A percentile compares a stretch with the other conserved stretches of the same genome.
These are phyloP conservation scores for Westerdykella ornata DNA, from an alignment of 2,329 filamentous ascomycete genomes.

Conservation along the genomic window DNA sequence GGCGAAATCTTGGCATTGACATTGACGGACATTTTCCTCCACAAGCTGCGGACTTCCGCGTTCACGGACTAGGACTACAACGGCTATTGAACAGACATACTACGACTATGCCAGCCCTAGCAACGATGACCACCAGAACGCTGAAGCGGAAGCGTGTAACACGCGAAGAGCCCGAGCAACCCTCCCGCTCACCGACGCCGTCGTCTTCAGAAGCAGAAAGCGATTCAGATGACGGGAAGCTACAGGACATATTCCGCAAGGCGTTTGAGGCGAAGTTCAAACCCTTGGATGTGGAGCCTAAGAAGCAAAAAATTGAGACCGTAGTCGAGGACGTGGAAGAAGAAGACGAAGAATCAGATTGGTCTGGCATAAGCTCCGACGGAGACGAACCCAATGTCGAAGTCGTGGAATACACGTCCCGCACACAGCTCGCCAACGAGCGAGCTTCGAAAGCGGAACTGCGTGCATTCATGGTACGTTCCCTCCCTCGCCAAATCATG, in stretches of 20 bases:
- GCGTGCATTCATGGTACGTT: slow-evolving; percentile 68
- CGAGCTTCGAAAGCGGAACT: slow-evolving; percentile 52
- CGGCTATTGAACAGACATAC: neutral
- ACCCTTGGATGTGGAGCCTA: slow-evolving; percentile 51
- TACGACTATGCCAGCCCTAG: too few relatives aligned
- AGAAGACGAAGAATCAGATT: slow-evolving; percentile 45
- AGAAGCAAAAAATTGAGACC: slow-evolving; percentile 20
- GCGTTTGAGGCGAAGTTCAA: slow-evolving; percentile 87
- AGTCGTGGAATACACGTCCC: slow-evolving; percentile 40
- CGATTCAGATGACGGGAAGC: slow-evolving; percentile 44
- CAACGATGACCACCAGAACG: slow-evolving; percentile 36
- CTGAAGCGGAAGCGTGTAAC: slow-evolving; percentile 43
- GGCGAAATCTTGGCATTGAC: slow-evolving; percentile 7
- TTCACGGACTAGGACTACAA: too few relatives aligned
- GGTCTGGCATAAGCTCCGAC: slow-evolving; percentile 56
- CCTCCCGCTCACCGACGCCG: slow-evolving; percentile 23
- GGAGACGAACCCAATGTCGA: slow-evolving; percentile 38
- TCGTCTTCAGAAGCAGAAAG: slow-evolving; percentile 20
- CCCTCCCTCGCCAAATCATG: slow-evolving; percentile 1
- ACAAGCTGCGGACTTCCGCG: neutral
- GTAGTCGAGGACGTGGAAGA: slow-evolving; percentile 26
- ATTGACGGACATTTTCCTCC: neutral
- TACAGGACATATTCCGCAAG: slow-evolving; percentile 69
- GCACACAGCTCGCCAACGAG: slow-evolving; percentile 11
- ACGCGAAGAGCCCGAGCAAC: slow-evolving; percentile 24